Evolutionary conservation across 345 rosid species (phyloP).

Genomic region (Fremontodendron californicum): DNA sequence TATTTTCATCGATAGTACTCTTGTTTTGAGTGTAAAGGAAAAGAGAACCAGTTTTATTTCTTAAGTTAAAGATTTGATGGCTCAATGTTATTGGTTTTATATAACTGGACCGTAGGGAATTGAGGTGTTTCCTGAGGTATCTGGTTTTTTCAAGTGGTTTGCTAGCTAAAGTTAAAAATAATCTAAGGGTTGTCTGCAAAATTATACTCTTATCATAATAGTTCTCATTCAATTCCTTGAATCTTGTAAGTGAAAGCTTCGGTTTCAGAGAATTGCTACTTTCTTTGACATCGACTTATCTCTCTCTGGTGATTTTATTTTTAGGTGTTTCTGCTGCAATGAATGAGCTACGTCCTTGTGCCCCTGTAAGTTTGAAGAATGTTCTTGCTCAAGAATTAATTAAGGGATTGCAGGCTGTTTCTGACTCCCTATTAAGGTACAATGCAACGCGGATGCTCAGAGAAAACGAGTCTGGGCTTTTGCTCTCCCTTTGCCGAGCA

Average conservation of each 20-base stretch:
- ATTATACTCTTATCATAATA: not conserved
- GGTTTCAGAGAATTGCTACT: not conserved
- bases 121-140: not conserved
- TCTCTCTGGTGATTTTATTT: constrained; percentile 11
- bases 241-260: not conserved
- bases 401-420: constrained; percentile 78
- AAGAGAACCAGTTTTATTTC: not conserved
- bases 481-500: constrained; percentile 86
- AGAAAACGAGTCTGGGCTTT: constrained; percentile 77
- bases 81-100: not conserved
- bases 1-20: not conserved
- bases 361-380: constrained; percentile 73
- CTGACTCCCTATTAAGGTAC: constrained; percentile 78
- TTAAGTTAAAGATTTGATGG: not conserved
- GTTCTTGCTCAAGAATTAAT: constrained; percentile 72
- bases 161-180: not conserved
- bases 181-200: not conserved
- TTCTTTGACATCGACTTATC: not conserved
- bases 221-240: not conserved
- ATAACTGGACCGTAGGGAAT: not conserved
- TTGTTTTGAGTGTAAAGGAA: not conserved
- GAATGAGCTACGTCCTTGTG: constrained; percentile 92
- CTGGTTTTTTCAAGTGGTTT: not conserved
- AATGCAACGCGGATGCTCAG: constrained; percentile 92
- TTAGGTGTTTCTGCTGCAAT: constrained; percentile 91